phyloP scores from a whole-genome alignment of 176 grass and related monocot genomes.

The Eragrostis curvula region DNA sequence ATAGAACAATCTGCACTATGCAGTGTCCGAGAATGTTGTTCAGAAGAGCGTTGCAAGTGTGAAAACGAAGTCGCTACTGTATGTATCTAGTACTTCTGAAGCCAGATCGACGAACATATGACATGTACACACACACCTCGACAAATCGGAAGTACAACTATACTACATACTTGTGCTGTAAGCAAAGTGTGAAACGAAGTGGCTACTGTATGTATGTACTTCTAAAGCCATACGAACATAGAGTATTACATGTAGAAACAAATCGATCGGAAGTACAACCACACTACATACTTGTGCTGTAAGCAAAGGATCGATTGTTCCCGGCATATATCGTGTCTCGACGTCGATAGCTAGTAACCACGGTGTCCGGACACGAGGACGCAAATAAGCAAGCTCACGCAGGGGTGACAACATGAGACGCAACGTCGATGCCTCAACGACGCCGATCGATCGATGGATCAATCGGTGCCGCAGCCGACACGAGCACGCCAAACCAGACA shows the following conservation, averaged over 20 bases:
- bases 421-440: slow-evolving; percentile 35
- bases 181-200: too few relatives aligned
- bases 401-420: not conserved
- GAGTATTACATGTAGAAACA: too few relatives aligned
- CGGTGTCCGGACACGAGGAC: not conserved
- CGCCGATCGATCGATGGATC: not conserved
- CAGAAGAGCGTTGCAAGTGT: not conserved
- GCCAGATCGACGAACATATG: too few relatives aligned
- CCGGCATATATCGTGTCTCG: not conserved
- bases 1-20: not conserved
- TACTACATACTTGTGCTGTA: not conserved
- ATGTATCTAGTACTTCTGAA: too few relatives aligned
- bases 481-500: slow-evolving; percentile 29
- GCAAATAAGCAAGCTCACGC: too few relatives aligned
- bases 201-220: too few relatives aligned
- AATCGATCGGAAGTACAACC: not conserved
- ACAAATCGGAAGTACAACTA: not conserved
- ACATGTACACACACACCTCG: too few relatives aligned
- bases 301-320: not conserved
- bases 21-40: too few relatives aligned
- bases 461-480: not conserved
- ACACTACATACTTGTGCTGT: not conserved
- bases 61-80: not conserved
- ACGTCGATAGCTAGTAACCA: not conserved
- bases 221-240: too few relatives aligned